phyloP scores from a whole-genome alignment of 2,329 filamentous ascomycete species.

The Coleophoma crateriformis region DNA sequence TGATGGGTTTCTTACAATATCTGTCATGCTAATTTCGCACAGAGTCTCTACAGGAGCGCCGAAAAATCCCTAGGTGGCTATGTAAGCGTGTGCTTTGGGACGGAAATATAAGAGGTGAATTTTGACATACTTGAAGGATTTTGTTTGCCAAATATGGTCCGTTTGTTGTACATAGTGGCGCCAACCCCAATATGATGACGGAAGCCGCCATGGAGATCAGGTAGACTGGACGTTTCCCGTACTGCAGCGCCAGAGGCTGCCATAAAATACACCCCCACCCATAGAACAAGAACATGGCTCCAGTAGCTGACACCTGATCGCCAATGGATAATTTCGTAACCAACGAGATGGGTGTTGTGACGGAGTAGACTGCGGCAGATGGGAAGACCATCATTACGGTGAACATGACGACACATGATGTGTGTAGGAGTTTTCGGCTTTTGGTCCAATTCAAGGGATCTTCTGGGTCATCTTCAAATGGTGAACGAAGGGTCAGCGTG shows the following conservation, averaged over 20 bases:
- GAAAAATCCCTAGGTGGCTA: conserved; percentile 13
- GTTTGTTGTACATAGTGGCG: conserved; percentile 17
- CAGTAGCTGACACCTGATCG: too few species aligned
- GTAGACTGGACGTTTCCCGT: conserved; percentile 43
- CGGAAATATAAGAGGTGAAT: too few species aligned
- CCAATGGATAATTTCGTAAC: conserved; percentile 36
- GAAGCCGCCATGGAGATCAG: conserved; percentile 30
- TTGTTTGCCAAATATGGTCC: conserved; percentile 15
- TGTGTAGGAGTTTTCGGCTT: conserved; percentile 24
- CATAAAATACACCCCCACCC: conserved; percentile 46
- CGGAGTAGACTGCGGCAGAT: conserved; percentile 39
- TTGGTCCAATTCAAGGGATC: conserved; percentile 31
- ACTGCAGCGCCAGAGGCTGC: conserved; percentile 46
- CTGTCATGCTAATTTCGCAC: conserved; percentile 24
- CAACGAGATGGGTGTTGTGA: conserved; percentile 39
- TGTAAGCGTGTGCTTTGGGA: too few species aligned
- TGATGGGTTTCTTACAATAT: conserved; percentile 12
- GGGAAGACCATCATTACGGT: conserved; percentile 42
- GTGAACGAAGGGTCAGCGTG: neutral
- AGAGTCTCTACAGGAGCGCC: conserved; percentile 20
- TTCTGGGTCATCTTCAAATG: conserved; percentile 25
- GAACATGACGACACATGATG: conserved; percentile 29
- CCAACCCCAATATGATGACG: conserved; percentile 29
- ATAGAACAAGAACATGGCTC: conserved; percentile 37
- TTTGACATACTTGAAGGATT: conserved; percentile 7